Evolutionary conservation across 2,329 filamentous ascomycete species (phyloP), one percentile per base, ranked within the genome.

Genomic region (Fusarium irregulare): DNA sequence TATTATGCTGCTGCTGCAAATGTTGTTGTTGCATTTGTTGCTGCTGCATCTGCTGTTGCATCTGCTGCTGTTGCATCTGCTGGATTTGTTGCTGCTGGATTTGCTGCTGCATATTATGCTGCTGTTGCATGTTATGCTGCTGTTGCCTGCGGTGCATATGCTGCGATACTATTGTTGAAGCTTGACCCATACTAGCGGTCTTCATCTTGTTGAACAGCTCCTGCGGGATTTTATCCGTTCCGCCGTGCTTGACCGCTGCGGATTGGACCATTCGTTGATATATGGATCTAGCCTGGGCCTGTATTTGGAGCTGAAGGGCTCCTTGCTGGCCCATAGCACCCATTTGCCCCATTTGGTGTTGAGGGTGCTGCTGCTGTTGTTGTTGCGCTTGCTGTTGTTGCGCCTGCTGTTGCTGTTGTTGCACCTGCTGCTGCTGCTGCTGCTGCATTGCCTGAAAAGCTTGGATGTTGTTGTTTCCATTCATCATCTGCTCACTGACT

Each of bases 161-260:
- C 11, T 78, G 75, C 42, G 81, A 73, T 2, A 83, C 64, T n/a
- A 78, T 50, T 14, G 71, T 72, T 44, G 78, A 78, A 2, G 85
- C 85, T 61, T 80, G 81, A 1, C 64, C 40, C 6, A 79, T 45
- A 28, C 85, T 87, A 3, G 72, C 69, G 20, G 78, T 73, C 74
- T 84, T 86, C 28, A 87, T 82, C 32, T 79, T 80, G 0, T 84
- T 81, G 28, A 84, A 60, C 3, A 80, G 55, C 0, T 88, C 85
- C 0, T 72, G 77, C 0, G 87, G 86, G 6, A 88, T 83, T 30
- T 82, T 81, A 23, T 83, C 81, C 3, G 71, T 59, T 1, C 81
- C 80, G 13, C 83, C 83, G 57, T 78, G 84, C 20, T 81, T 81
- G 3, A 72, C 71, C 1, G 77, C 75, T 7, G 76, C 71, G 7